phyloP scores from a whole-genome alignment of 1,139 yeast species.

The Pichia norvegensis region DNA sequence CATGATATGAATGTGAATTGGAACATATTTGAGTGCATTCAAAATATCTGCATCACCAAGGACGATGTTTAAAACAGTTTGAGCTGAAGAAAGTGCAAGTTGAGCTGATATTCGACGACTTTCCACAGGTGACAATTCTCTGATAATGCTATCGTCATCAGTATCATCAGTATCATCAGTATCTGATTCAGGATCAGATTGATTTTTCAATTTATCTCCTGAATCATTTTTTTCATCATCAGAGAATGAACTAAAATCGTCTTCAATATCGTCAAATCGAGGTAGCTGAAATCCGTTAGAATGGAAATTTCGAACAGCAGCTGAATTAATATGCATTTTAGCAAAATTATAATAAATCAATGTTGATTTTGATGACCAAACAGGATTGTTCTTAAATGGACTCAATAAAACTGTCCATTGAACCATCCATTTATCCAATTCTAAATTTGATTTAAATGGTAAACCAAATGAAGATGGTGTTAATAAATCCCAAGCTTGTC shows the following conservation, averaged over 20 bases:
- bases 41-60: slow-evolving; percentile 53
- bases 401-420: slow-evolving; percentile 68
- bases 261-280: slow-evolving; percentile 29
- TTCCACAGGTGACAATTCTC: slow-evolving; percentile 31
- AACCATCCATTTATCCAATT: slow-evolving; percentile 72
- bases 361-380: slow-evolving; percentile 68
- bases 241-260: slow-evolving; percentile 22
- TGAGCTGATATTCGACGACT: slow-evolving; percentile 35
- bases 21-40: slow-evolving; percentile 53
- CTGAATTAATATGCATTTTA: slow-evolving; percentile 62
- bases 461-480: slow-evolving; percentile 57
- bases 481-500: slow-evolving; percentile 56
- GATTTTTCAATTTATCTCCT: not conserved
- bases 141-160: slow-evolving; percentile 28
- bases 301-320: slow-evolving; percentile 43
- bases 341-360: slow-evolving; percentile 67
- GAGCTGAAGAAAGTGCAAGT: slow-evolving; percentile 57
- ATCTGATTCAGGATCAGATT: slow-evolving; percentile 14
- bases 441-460: slow-evolving; percentile 60
- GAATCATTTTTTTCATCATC: slow-evolving; percentile 17
- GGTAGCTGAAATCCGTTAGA: slow-evolving; percentile 34
- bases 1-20: slow-evolving; percentile 67
- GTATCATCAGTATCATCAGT: slow-evolving; percentile 15
- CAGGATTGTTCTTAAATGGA: slow-evolving; percentile 48
- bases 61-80: slow-evolving; percentile 52